A percentile compares a stretch with the other conserved stretches of the same genome.
These are phyloP conservation scores for Gossypium longicalyx DNA, from an alignment of 345 rosid genomes.

Conservation along the genomic window DNA sequence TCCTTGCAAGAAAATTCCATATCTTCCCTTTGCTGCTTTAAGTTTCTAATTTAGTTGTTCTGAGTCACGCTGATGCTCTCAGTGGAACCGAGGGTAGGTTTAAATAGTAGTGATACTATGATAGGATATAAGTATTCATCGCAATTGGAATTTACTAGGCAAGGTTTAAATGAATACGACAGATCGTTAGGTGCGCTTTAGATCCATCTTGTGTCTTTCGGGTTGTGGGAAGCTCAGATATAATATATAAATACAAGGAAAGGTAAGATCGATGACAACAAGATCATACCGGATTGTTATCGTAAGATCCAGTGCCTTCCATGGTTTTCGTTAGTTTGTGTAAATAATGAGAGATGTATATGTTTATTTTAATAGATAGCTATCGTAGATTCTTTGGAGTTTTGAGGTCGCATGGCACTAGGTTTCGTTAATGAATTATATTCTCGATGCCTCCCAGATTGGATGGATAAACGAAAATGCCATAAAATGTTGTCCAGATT, in stretches of 20 bases:
- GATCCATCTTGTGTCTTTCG: background rate
- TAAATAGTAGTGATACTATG: conserved; percentile 12
- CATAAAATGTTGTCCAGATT: background rate
- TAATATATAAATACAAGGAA: too few relatives aligned
- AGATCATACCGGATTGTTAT: too few relatives aligned
- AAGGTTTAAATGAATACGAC: background rate
- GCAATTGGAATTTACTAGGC: background rate
- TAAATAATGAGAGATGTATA: background rate
- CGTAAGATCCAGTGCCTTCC: too few relatives aligned
- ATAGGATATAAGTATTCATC: background rate
- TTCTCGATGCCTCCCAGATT: background rate
- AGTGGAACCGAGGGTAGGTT: background rate
- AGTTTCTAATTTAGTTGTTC: background rate
- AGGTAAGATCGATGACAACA: background rate
- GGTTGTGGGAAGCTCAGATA: background rate
- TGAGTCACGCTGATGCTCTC: background rate
- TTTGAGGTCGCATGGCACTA: too few relatives aligned
- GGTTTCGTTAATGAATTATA: background rate
- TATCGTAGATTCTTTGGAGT: background rate
- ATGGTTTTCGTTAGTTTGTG: too few relatives aligned
- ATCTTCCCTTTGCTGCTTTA: background rate
- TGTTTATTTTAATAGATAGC: too few relatives aligned
- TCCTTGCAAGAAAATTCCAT: conserved; percentile 43
- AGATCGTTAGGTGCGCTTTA: background rate
- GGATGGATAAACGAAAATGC: background rate